Percentiles rank a stretch among this genome's conserved stretches.
Evolutionary conservation across 768 basidiomycete species (phyloP).

Genomic region (Russula compacta): DNA sequence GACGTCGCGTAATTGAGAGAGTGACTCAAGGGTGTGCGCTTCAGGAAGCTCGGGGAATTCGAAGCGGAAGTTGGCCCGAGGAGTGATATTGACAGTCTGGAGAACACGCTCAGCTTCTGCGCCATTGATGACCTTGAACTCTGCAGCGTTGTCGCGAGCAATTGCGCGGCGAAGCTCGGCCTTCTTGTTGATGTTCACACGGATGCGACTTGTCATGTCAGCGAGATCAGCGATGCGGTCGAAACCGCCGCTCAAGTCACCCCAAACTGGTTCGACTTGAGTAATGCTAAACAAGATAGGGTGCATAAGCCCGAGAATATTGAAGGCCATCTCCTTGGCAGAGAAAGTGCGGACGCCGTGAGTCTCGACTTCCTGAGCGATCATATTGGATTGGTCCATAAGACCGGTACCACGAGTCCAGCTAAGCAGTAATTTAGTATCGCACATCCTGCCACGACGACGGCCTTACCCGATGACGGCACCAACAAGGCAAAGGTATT

Average conservation of each 20-base stretch:
- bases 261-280: slow-evolving; percentile 99
- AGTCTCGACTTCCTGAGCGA: slow-evolving; percentile 88
- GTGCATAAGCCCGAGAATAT: slow-evolving; percentile 98
- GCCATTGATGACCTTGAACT: slow-evolving; percentile 87
- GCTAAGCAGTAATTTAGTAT: slow-evolving; percentile 30
- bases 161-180: slow-evolving; percentile 91
- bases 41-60: slow-evolving; percentile 85
- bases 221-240: slow-evolving; percentile 93
- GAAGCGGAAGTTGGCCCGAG: slow-evolving; percentile 97
- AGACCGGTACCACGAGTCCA: slow-evolving; percentile 98
- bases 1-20: slow-evolving; percentile 74
- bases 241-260: slow-evolving; percentile 97
- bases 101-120: slow-evolving; percentile 87
- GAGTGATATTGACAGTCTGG: slow-evolving; percentile 86
- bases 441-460: neutral
- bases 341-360: slow-evolving; percentile 97
- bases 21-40: slow-evolving; percentile 56
- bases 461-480: slow-evolving; percentile 87
- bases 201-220: slow-evolving; percentile 83
- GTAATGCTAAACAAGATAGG: slow-evolving; percentile 98
- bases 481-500: slow-evolving; percentile 95
- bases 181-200: slow-evolving; percentile 70
- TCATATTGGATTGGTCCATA: slow-evolving; percentile 91
- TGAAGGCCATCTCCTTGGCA: slow-evolving; percentile 99
- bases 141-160: slow-evolving; percentile 88